Evolutionary conservation across 2,329 filamentous ascomycete genomes (phyloP), one percentile per base, ranked within the genome.

Genomic region (Phaeophleospora eucalypticola): DNA sequence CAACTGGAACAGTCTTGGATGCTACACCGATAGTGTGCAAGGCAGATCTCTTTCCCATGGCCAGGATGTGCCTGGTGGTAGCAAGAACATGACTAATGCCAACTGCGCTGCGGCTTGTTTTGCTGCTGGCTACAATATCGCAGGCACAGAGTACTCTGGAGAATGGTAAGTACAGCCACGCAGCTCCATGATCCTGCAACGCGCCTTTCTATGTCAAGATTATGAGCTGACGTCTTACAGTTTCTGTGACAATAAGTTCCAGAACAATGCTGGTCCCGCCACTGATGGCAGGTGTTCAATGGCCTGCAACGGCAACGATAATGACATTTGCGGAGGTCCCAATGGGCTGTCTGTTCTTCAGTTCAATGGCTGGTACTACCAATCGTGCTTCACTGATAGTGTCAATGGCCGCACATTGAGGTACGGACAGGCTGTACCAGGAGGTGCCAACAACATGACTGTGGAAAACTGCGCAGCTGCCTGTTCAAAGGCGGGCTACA

Each of bases 401-500:
- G 46, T 40, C 32, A 53, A 53, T 29, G 54, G 6, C 47, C 47
- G 24, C 45, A 50, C 8, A 38, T 63, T 44, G 4, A 46, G n/a
- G 45, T 58, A 20, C n/a, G 49, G 49, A 15, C 41, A 48, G 29
- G 44, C 48, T 37, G 53, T 59, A 4, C 56, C 56, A 17, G 60
- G 56, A 12, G 53, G 52, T n/a, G 29, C 37, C 8, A 51, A 52
- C 19, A 46, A 51, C 19, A 49, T 49, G 37, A 55, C 43, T 36
- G 56, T 49, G 49, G 60, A 42, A 36, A 62, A 32, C 10, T 66
- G 65, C 45, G 54, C 60, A 12, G 38, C 46, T 15, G 49, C 52
- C 40, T 66, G 65, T 32, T 44, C 46, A 19, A 49, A 48, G n/a
- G 55, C 54, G 8, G 62, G 63, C 1, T 68, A 64, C 49, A 57